These are phyloP conservation scores for Periconia digitata DNA, from an alignment of 2,329 filamentous ascomycete genomes.

Conservation along the genomic window DNA sequence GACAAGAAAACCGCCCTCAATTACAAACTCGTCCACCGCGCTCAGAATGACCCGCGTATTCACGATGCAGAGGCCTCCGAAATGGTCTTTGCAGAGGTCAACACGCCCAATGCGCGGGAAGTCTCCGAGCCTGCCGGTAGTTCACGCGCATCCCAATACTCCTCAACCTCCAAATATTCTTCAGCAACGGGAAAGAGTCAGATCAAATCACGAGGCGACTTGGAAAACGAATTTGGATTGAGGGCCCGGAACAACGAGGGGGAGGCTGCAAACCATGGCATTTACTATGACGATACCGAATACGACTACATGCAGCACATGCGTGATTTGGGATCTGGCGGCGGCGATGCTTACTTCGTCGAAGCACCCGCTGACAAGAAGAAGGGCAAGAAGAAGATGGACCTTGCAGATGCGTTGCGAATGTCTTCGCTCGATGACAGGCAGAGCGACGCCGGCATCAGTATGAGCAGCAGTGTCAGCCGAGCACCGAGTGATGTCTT, in stretches of 20 bases:
- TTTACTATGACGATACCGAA: slow-evolving; percentile 91
- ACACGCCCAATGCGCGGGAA: slow-evolving; percentile 42
- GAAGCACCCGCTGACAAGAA: slow-evolving; percentile 69
- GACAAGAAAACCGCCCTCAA: slow-evolving; percentile 92
- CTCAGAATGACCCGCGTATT: slow-evolving; percentile 96
- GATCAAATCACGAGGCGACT: slow-evolving; percentile 71
- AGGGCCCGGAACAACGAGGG: slow-evolving; percentile 85
- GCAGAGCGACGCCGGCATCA: slow-evolving; percentile 48
- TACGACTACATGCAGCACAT: slow-evolving; percentile 99
- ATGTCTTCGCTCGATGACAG: slow-evolving; percentile 47
- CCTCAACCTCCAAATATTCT: slow-evolving; percentile 38
- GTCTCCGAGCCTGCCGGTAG: slow-evolving; percentile 47
- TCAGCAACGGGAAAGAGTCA: slow-evolving; percentile 46
- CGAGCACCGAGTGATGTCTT: slow-evolving; percentile 57
- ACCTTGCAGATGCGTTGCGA: slow-evolving; percentile 79
- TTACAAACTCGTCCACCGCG: slow-evolving; percentile 91
- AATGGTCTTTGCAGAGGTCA: slow-evolving; percentile 80
- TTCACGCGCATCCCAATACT: slow-evolving; percentile 47
- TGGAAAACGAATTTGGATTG: slow-evolving; percentile 72
- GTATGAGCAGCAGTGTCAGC: slow-evolving; percentile 44
- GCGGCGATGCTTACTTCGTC: slow-evolving; percentile 78
- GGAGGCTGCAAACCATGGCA: slow-evolving; percentile 89
- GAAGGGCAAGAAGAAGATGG: slow-evolving; percentile 74
- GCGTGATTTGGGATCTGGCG: slow-evolving; percentile 70
- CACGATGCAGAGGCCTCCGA: slow-evolving; percentile 86